These are phyloP conservation scores for Cladophialophora psammophila DNA, from an alignment of 2,329 filamentous ascomycete genomes.

Conservation along the genomic window DNA sequence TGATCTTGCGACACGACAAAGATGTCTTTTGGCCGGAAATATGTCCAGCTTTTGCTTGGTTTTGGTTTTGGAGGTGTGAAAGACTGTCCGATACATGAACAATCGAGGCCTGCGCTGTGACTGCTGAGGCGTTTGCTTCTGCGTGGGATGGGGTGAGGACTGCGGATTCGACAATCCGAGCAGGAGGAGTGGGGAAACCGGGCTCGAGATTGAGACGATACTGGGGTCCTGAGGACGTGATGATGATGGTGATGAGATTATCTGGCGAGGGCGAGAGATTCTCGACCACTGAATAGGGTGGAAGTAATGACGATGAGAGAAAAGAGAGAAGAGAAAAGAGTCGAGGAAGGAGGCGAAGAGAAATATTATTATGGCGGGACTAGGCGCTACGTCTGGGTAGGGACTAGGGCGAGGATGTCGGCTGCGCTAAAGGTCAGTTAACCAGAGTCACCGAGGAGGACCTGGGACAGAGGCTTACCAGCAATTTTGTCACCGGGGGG, in stretches of 20 bases:
- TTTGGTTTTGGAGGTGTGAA: conserved; percentile 92
- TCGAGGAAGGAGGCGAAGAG: conserved; percentile 38
- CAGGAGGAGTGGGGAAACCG: neutral
- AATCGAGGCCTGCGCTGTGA: conserved; percentile 52
- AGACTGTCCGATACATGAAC: conserved; percentile 99
- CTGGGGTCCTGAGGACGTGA: neutral
- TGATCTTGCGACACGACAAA: conserved; percentile 83
- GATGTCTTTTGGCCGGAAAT: conserved; percentile 95
- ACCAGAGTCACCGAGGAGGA: conserved; percentile 4
- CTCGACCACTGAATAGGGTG: conserved; percentile 28
- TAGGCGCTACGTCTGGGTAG: conserved; percentile 4
- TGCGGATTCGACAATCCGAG: neutral
- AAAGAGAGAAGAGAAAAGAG: conserved; percentile 31
- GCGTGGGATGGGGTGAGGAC: conserved; percentile 16
- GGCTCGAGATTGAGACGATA: neutral
- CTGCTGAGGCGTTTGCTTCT: conserved; percentile 28
- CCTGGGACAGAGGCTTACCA: neutral
- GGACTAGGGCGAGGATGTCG: conserved; percentile 3
- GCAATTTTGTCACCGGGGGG: neutral
- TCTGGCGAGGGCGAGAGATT: conserved; percentile 32
- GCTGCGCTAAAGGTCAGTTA: conserved; percentile 14
- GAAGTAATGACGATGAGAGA: conserved; percentile 37
- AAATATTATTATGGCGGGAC: conserved; percentile 4
- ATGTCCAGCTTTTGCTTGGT: conserved; percentile 94
- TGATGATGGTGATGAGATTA: conserved; percentile 34